Evolutionary conservation across 495 filamentous ascomycete genomes (phyloP), one percentile per base, ranked within the genome.

Genomic region (Lasiosphaeria miniovina): DNA sequence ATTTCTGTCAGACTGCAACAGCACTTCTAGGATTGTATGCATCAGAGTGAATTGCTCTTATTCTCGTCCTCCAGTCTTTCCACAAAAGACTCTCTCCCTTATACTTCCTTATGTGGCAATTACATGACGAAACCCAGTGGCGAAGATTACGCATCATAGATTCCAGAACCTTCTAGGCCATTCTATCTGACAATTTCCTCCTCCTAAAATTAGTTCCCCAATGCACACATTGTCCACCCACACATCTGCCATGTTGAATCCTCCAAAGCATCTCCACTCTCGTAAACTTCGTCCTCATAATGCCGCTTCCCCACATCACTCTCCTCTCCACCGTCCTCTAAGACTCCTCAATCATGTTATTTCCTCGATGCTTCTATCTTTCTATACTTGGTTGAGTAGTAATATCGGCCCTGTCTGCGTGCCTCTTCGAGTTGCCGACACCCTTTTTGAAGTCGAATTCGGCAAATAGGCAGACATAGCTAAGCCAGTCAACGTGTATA

Each of bases 311-410:
- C 79, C 14, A 11, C 73, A 14, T 89, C 88, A 59, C 93, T 72
- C 6, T 90, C 89, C 43, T 84, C 84, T 0, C 78, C 68, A 24
- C 71, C 77, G 53, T 74, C 78, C 58, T 83, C 80, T 53, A 80
- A 78, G 36, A 80, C 79, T 51, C 80, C 58, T 10, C 74, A 71
- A 1, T 70, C 70, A 7, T 70, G 76, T 56, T 82, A 75, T 11
- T n/a, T n/a, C n/a, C n/a, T n/a, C n/a, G 94, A 97, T n/a, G 90
- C 90, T 31, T 93, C 84, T 91, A 98, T 96, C 80, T 98, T 98
- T 61, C 90, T 90, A 65, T 98, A 90, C 68, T 96, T 97, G 52
- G 91, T 90, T 3, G 90, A 86, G 67, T 92, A 98, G 71, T 97
- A 97, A 61, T 97, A 68, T 90, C 92, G 36, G 58, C 63, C 43